These are phyloP conservation scores for Diaporthe longicolla DNA, from an alignment of 2,329 filamentous ascomycete genomes.

Conservation along the genomic window DNA sequence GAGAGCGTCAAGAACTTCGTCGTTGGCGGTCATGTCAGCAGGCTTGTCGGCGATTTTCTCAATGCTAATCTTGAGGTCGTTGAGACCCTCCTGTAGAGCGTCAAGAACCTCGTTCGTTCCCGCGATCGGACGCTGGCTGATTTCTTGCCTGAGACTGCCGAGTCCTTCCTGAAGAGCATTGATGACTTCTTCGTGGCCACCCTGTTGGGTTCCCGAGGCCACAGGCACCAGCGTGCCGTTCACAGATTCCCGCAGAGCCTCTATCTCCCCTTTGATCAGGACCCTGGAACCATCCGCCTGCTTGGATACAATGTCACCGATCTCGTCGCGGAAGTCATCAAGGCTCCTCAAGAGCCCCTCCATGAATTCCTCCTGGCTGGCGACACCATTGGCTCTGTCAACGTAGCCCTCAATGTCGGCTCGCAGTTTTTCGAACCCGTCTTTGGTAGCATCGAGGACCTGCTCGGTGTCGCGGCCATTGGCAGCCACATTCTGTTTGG, in stretches of 20 bases:
- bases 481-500: slow-evolving; percentile 83
- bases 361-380: slow-evolving; percentile 83
- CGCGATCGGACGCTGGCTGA: slow-evolving; percentile 73
- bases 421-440: slow-evolving; percentile 86
- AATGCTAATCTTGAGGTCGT: slow-evolving; percentile 81
- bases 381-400: slow-evolving; percentile 77
- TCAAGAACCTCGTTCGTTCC: slow-evolving; percentile 92
- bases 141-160: slow-evolving; percentile 80
- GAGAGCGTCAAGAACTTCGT: slow-evolving; percentile 90
- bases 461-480: slow-evolving; percentile 89
- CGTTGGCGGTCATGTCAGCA: slow-evolving; percentile 84
- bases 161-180: slow-evolving; percentile 80
- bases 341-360: slow-evolving; percentile 76
- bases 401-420: slow-evolving; percentile 86
- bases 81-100: slow-evolving; percentile 88
- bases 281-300: slow-evolving; percentile 69
- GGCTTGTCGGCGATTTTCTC: slow-evolving; percentile 85
- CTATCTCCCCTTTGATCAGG: slow-evolving; percentile 85
- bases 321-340: slow-evolving; percentile 76
- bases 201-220: slow-evolving; percentile 59
- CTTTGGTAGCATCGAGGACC: slow-evolving; percentile 87
- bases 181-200: slow-evolving; percentile 75
- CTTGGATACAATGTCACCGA: slow-evolving; percentile 71
- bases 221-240: slow-evolving; percentile 77
- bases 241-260: slow-evolving; percentile 83